phyloP scores from a whole-genome alignment of 148 eudicot genomes.

The Rhododendron simsii region DNA sequence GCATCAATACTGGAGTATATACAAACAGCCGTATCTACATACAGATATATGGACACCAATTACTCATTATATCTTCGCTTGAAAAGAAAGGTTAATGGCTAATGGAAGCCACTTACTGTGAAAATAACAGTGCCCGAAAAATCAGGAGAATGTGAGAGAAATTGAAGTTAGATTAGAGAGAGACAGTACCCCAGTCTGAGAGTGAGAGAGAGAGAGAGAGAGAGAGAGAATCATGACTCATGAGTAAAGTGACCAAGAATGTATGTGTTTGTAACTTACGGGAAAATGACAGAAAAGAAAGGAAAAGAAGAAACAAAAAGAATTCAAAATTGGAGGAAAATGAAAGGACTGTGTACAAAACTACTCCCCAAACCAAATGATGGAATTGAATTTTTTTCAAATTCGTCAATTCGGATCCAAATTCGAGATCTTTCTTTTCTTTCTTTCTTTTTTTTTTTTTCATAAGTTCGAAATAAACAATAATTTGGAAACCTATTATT shows the following conservation, averaged over 20 bases:
- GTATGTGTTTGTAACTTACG: background rate
- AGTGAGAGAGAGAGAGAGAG: background rate
- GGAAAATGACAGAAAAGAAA: background rate
- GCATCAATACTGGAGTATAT: background rate
- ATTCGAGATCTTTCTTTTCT: too few relatives aligned
- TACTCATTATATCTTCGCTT: background rate
- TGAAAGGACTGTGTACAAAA: background rate
- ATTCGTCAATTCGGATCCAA: too few relatives aligned
- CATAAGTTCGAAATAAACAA: too few relatives aligned
- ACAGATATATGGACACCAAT: background rate
- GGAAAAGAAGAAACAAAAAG: too few relatives aligned
- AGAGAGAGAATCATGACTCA: background rate
- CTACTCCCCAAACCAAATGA: too few relatives aligned
- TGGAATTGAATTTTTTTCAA: too few relatives aligned
- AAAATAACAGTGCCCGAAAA: background rate
- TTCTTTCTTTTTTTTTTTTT: too few relatives aligned
- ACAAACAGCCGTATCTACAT: background rate
- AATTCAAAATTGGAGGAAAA: too few relatives aligned
- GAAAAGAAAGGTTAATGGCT: background rate
- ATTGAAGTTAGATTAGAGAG: background rate
- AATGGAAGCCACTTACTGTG: constrained; percentile 10
- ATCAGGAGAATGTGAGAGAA: constrained; percentile 3
- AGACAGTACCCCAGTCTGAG: background rate
- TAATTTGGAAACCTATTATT: too few relatives aligned
- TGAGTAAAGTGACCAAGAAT: background rate